Base-by-base conservation (phyloP, 1,139 yeast species). In the Tardiomyces depauwii region DNA sequence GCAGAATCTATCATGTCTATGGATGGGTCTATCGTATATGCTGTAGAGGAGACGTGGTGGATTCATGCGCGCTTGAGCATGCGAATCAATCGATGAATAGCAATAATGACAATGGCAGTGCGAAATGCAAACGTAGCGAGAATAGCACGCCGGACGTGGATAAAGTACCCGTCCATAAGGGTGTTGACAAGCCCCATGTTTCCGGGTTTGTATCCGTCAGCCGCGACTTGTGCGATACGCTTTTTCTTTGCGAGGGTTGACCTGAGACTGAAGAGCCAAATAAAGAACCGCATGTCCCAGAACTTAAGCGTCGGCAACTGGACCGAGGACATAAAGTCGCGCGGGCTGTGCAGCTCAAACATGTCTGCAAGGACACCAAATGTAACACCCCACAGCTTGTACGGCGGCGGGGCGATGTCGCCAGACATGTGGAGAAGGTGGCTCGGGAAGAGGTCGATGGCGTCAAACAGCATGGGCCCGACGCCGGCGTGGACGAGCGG, bases 351-450 rank as follows among this genome's bases (percentile, higher is more conserved):
- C 11, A 60, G 40, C 40, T 63, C 64, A 18, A 65, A 50, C 9
- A 66, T 47, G 43, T 67, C 71, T 12, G 56, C 54, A 27, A 67
- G 45, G 18, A 65, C 56, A 7, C 63, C 65, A 30, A 58, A 54
- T 4, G 71, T 66, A 13, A 67, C 56, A 1, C 71, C 71, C 71
- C 71, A 67, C 30, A 63, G 54, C 47, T 57, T 57, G 52, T 57
- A 63, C 1, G 64, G 65, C 0, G 55, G 53, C 12, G 47, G 46
- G 18, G 56, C 49, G 28, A 44, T 49, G 23, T 33, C 32, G 18
- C 43, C 42, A 25, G 41, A 18, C 4, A 28, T 21, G 7, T 16
- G 36, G 5, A 30, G 11, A 5, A 30, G 16, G 10, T 42, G 40
- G 18, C 44, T 16, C 12, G 64, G 61, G 19, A 45, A 44, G 16